phyloP scores from a whole-genome alignment of 345 rosid genomes.

The Eucalyptus pauciflora region DNA sequence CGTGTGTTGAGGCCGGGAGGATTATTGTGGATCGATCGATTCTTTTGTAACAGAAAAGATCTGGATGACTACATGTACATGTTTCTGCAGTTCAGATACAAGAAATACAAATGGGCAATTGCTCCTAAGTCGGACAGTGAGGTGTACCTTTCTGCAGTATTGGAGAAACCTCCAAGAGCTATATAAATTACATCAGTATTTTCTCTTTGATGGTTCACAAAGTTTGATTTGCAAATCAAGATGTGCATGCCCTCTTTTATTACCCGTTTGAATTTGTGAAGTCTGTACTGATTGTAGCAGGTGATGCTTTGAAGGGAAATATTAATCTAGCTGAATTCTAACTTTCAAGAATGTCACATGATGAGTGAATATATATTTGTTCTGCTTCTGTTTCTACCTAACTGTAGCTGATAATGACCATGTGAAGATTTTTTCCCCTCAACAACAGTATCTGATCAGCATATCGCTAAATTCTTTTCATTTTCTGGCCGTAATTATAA shows the following conservation, averaged over 20 bases:
- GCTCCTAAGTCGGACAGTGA: slow-evolving; percentile 58
- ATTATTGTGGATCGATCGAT: slow-evolving; percentile 72
- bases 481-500: background rate
- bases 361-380: background rate
- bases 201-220: background rate
- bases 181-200: background rate
- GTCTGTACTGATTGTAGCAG: background rate
- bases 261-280: background rate
- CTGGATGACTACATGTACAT: slow-evolving; percentile 83
- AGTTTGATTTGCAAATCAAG: background rate
- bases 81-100: slow-evolving; percentile 83
- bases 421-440: background rate
- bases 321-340: background rate
- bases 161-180: slow-evolving; percentile 72
- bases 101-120: slow-evolving; percentile 74
- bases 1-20: slow-evolving; percentile 80
- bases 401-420: background rate
- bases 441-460: background rate
- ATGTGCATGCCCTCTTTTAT: background rate
- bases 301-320: background rate
- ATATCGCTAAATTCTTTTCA: background rate
- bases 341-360: background rate
- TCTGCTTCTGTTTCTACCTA: background rate
- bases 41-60: slow-evolving; percentile 65
- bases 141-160: slow-evolving; percentile 70